A percentile compares a stretch with the other conserved stretches of the same genome.
Evolutionary conservation across 352 stramenopile genomes (phyloP).

Genomic region (Phytopythium aichiense): DNA sequence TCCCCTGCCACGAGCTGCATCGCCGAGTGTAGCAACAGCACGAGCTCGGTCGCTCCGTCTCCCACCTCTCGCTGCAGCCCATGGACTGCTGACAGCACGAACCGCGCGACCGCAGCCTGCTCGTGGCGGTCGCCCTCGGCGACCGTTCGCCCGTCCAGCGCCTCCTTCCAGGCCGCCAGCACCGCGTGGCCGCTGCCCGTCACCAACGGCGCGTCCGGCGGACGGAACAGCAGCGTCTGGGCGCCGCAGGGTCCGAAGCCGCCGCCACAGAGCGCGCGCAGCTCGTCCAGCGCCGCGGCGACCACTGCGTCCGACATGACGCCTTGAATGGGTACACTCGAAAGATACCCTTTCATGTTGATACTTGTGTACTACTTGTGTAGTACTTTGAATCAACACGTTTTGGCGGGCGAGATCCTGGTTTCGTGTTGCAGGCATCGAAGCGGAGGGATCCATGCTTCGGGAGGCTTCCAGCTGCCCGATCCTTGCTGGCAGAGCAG

Average conservation of each 20-base stretch:
- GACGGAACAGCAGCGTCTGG: constrained; percentile 52
- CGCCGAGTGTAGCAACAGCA: constrained; percentile 44
- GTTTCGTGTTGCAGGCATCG: too few species aligned
- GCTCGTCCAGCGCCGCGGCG: constrained; percentile 4
- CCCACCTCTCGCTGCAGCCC: constrained; percentile 46
- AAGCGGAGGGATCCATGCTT: too few species aligned
- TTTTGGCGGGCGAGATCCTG: too few species aligned
- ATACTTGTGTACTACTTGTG: too few species aligned
- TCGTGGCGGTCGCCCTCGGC: background rate
- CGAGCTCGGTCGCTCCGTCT: constrained; percentile 53
- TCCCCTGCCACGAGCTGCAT: constrained; percentile 8
- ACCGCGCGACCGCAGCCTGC: constrained; percentile 22
- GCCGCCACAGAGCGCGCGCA: constrained; percentile 31
- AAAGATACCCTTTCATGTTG: background rate
- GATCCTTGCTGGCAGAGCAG: too few species aligned
- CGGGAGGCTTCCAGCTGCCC: too few species aligned
- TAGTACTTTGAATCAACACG: too few species aligned
- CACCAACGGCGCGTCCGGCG: constrained; percentile 51
- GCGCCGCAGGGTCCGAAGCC: constrained; percentile 49
- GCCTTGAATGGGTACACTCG: background rate
- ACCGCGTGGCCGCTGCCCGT: constrained; percentile 50
- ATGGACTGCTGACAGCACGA: constrained; percentile 45
- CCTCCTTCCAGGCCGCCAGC: constrained; percentile 34
- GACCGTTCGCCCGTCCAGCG: constrained; percentile 5
- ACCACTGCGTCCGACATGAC: constrained; percentile 8